phyloP scores from a whole-genome alignment of 805 yeast species.

The Sporopachydermia lactativora region DNA sequence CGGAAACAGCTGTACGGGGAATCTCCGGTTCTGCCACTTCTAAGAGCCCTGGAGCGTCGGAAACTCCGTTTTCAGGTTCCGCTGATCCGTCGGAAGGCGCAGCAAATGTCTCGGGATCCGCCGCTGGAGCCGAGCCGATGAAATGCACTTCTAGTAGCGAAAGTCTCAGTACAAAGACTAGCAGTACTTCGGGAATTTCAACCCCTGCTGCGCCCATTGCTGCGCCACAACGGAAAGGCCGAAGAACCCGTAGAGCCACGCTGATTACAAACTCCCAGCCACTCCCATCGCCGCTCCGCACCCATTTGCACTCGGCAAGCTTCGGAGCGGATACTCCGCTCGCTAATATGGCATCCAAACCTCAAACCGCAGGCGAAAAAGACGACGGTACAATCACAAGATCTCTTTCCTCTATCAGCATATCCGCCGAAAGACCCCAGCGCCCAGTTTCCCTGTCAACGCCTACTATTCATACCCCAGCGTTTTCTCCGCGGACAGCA shows the following conservation, averaged over 20 bases:
- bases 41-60: no score
- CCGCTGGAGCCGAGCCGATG: neutral
- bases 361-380: neutral
- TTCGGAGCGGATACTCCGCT: constrained; percentile 14
- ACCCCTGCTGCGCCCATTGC: no score
- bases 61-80: no score
- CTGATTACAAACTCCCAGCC: constrained; percentile 88
- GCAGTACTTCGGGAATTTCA: neutral
- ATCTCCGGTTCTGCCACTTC: no score
- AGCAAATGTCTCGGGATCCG: no score
- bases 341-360: constrained; percentile 13
- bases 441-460: neutral
- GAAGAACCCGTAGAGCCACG: constrained; percentile 56
- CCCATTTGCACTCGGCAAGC: constrained; percentile 16
- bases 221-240: constrained; percentile 2
- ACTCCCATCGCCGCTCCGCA: constrained; percentile 71
- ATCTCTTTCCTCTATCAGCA: neutral
- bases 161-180: neutral
- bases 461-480: neutral
- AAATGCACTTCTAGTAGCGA: neutral
- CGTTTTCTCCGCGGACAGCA: neutral
- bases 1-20: no score
- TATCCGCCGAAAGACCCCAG: neutral
- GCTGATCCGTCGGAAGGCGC: no score
- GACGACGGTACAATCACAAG: neutral